Conservation (phyloP, 441 rosid genomes). For the Viola pubescens region DNA sequence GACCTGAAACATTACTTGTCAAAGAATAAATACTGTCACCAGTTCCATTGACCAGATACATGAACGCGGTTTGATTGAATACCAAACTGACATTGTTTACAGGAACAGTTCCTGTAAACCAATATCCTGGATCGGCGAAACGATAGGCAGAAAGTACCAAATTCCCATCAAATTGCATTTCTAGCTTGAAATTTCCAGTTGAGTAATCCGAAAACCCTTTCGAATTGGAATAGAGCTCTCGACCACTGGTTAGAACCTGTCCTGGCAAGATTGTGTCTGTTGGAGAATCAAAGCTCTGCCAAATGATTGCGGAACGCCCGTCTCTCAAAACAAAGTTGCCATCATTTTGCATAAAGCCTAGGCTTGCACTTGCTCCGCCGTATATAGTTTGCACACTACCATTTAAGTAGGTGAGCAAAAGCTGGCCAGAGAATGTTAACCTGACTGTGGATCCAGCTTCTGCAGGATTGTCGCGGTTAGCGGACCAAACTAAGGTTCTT, state of each 20-base stretch:
- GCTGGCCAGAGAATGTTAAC: slow-evolving; percentile 16
- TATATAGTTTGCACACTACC: slow-evolving; percentile 8
- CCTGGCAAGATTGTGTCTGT: slow-evolving; percentile 17
- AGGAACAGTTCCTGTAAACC: slow-evolving; percentile 4
- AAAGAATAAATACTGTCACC: slow-evolving; percentile 11
- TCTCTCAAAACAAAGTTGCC: slow-evolving; percentile 23
- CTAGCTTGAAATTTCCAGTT: slow-evolving; percentile 22
- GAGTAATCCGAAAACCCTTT: slow-evolving; percentile 17
- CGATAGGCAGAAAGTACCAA: slow-evolving; percentile 25
- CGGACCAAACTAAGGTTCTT: slow-evolving; percentile 31
- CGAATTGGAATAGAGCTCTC: slow-evolving; percentile 12
- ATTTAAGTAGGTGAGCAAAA: slow-evolving; percentile 17
- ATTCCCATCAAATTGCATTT: slow-evolving; percentile 28
- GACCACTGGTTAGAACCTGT: not conserved
- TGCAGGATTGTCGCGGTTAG: slow-evolving; percentile 19
- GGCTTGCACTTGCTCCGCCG: slow-evolving; percentile 11
- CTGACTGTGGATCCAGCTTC: slow-evolving; percentile 30
- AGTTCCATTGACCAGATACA: slow-evolving; percentile 22
- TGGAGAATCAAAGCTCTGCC: slow-evolving; percentile 20
- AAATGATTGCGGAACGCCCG: not conserved
- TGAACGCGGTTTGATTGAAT: slow-evolving; percentile 12
- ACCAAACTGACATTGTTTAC: slow-evolving; percentile 11
- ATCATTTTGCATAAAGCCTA: slow-evolving; percentile 22
- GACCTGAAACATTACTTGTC: slow-evolving; percentile 12
- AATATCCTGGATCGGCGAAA: slow-evolving; percentile 28